Evolutionary conservation across 1,284 basidiomycete genomes (phyloP), one percentile per base, ranked within the genome.

Genomic region (Apiotrichum akiyoshidainum): DNA sequence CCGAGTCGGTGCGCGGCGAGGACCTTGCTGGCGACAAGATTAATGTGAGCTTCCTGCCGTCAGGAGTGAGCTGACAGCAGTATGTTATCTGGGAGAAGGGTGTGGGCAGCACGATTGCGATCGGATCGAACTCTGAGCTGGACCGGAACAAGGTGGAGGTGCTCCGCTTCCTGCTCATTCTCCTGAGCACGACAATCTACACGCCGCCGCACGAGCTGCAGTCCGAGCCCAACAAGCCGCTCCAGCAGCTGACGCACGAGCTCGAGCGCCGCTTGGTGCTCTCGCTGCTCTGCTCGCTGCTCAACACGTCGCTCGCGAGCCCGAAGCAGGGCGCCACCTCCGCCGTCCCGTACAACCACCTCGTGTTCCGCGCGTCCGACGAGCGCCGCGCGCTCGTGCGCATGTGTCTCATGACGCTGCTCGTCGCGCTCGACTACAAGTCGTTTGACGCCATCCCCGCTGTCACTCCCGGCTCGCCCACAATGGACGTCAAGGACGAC

Each of bases 131-230:
- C 55, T 80, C 85, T 41, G 80, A 84, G 46, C 86, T 86, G 58
- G 91, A 93, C 71, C 82, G 79, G 52, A 92, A 93, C 79, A 91
- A 88, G 76, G 85, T 84, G 3, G 91, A 93, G 79, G 89, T 93
- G 34, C 81, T 93, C 0, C 88, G 90, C 33, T 85, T 95, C 52
- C 81, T 95, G 37, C 85, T 92, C 39, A 84, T 94, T 52, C 81
- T 96, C 9, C 82, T 95, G 33, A 93, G 92, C 2, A 85, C 87
- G 51, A 90, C 92, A 66, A 90, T 94, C 61, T 95, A 93, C 76
- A 81, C 86, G 17, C 81, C 90, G 5, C 84, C 91, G 0, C 80
- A 83, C 13, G 81, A 84, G 2, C 76, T 93, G 17, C 84, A 90
- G 71, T 83, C 84, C 31, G 84, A 83, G 59, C 84, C 87, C 5